phyloP scores from a whole-genome alignment of 768 basidiomycete genomes.

The Termitomyces sp. region DNA sequence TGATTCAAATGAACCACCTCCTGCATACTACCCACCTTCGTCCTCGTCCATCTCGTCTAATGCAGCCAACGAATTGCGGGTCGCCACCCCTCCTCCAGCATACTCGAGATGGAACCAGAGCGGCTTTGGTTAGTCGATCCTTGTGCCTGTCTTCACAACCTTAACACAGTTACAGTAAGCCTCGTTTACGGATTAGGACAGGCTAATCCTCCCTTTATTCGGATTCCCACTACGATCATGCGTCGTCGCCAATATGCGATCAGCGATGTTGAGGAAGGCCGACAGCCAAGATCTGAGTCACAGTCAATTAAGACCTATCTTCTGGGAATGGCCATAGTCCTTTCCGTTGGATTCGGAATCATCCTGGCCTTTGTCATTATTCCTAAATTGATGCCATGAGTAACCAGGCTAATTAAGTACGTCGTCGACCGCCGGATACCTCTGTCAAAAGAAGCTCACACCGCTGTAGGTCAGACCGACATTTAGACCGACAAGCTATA shows the following conservation, averaged over 20 bases:
- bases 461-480: not conserved
- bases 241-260: not conserved
- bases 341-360: not conserved
- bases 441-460: not conserved
- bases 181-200: not conserved
- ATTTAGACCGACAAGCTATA: not conserved
- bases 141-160: not conserved
- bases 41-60: not conserved
- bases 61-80: not conserved
- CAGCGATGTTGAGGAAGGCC: not conserved
- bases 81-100: not conserved
- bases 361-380: constrained; percentile 4
- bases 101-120: not conserved
- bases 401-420: not conserved
- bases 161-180: not conserved
- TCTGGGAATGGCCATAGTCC: not conserved
- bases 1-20: not conserved
- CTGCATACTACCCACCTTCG: not conserved
- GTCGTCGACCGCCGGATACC: not conserved
- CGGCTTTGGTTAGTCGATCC: not conserved
- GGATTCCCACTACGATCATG: not conserved
- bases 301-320: not conserved
- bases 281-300: not conserved
- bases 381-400: not conserved
- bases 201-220: not conserved